Evolutionary conservation across 495 filamentous ascomycete species (phyloP).

Genomic region (Penicillium coffeae): DNA sequence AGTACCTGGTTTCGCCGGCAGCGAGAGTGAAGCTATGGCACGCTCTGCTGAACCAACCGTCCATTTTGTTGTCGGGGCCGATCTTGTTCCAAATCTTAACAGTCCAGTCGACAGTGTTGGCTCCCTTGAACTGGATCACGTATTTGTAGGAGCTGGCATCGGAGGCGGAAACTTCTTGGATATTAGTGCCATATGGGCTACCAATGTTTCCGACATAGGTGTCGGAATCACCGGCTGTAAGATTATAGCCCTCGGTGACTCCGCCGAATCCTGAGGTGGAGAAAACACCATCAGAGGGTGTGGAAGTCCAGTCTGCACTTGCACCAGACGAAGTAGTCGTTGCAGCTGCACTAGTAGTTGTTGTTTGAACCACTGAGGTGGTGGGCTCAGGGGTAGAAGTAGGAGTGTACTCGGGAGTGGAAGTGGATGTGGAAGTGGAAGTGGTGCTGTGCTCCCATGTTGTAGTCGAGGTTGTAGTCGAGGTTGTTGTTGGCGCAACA

Average conservation of each 20-base stretch:
- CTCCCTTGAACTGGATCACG: slow-evolving; percentile 44
- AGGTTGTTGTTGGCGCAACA: not conserved
- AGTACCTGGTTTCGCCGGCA: slow-evolving; percentile 38
- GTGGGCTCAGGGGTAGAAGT: slow-evolving; percentile 1
- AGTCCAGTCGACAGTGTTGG: slow-evolving; percentile 32
- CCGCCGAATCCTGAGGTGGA: slow-evolving; percentile 7
- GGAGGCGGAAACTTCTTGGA: slow-evolving; percentile 36
- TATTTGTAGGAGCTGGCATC: slow-evolving; percentile 41
- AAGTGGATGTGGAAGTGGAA: not conserved
- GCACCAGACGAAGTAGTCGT: slow-evolving; percentile 5
- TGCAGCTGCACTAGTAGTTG: slow-evolving; percentile 2
- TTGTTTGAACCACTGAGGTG: not conserved
- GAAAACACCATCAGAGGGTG: slow-evolving; percentile 19
- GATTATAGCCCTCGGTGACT: not conserved
- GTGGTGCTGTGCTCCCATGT: not conserved
- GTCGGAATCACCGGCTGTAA: slow-evolving; percentile 20
- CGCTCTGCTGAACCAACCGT: slow-evolving; percentile 39
- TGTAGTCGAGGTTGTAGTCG: slow-evolving; percentile 2
- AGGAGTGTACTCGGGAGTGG: not conserved
- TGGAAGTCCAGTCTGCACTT: slow-evolving; percentile 19
- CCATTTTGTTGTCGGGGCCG: slow-evolving; percentile 32
- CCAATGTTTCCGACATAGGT: slow-evolving; percentile 49
- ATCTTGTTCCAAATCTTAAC: slow-evolving; percentile 54
- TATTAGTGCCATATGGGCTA: slow-evolving; percentile 50
- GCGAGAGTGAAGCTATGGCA: slow-evolving; percentile 40